Evolutionary conservation across 106 monocot species (phyloP), one percentile per base, ranked within the genome.

Genomic region (Allium fistulosum): DNA sequence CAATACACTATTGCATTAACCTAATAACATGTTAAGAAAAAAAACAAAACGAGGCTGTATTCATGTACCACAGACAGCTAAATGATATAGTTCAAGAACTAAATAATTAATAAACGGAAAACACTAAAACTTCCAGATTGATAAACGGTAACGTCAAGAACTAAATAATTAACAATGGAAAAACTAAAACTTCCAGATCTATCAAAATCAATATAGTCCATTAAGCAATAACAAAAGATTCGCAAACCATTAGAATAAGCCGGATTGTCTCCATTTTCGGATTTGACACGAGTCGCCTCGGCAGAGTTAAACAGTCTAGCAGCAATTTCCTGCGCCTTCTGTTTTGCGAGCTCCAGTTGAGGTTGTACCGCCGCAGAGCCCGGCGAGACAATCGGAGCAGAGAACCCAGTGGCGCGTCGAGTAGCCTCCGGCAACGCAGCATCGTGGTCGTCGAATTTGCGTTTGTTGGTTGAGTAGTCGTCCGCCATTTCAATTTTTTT

Each of bases 291-390:
- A 71, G 84, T 88, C 4, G 88, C 78, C 67, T 84, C 84, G 53
- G 81, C 84, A 48, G 76, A 81, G 49, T 66, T 81, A 62, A 81
- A 75, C 49, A 88, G 48, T 58, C 76, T 74, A 2, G 88, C 84
- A 0, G 84, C 88, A 62, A 88, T 84, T 75, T 84, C 88, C 70
- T 84, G 84, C 16, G 88, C 84, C 28, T 74, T 64, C 72, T 76
- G 78, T 71, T 88, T 88, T 15, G 88, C 88, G 52, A 81, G 76
- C 77, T 84, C 72, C 55, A 88, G 37, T 2, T 77, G 13, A 67
- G 79, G 53, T 81, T 83, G 56, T 63, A 53, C 45, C 79, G 81
- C 0, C 81, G 84, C 7, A 78, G 76, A 11, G 84, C 81, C 1
- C 77, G 65, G 12, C 6, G 62, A 62, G n/a, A 53, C 74, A 49